Base-by-base conservation (phyloP, 306 rosid species). In the Myrica gale region DNA sequence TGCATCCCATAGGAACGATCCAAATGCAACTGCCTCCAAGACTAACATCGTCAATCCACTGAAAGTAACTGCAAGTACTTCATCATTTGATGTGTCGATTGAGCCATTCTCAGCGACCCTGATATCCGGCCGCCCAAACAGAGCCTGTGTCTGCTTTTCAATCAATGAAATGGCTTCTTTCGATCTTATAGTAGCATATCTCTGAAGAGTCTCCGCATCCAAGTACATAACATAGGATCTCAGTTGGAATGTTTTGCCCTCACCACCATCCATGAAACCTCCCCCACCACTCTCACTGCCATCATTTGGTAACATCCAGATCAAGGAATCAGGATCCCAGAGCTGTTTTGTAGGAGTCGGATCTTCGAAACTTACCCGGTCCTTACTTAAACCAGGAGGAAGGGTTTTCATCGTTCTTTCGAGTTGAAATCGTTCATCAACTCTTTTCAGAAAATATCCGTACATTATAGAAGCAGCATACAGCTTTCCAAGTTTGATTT, bases 381-480 rank as follows among this genome's bases (percentile, higher is more conserved):
- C 80, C 81, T 76, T 83, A 15, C 87, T 87, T 11, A 87, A 81
- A 44, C 87, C 93, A 79, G 84, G 74, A 11, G 99, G 96, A 79
- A 90, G 93, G 62, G 90, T 95, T 69, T 91, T 89, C 93, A 88
- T 82, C 56, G 85, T 79, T 79, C 92, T 88, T 79, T 95, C 97
- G 4, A 95, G 98, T 79, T 95, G 98, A 81, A 81, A 95, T 74
- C 98, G 88, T 46, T 95, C 89, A 82, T 95, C 98, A 44, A 95
- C 97, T 82, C 98, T 90, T 84, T 81, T 92, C 57, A 95, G 96
- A 68, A 95, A 95, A 79, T 95, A 95, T 69, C 98, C 98, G 17
- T 95, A 95, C 97, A 95, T 95, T 68, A 95, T 88, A 16, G 98
- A 95, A 85, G 98, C 97, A 61, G 98, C 98, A 84, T 95, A 95